Evolutionary conservation across 441 rosid genomes (phyloP), one percentile per base, ranked within the genome.

Genomic region (Codiaeum variegatum): DNA sequence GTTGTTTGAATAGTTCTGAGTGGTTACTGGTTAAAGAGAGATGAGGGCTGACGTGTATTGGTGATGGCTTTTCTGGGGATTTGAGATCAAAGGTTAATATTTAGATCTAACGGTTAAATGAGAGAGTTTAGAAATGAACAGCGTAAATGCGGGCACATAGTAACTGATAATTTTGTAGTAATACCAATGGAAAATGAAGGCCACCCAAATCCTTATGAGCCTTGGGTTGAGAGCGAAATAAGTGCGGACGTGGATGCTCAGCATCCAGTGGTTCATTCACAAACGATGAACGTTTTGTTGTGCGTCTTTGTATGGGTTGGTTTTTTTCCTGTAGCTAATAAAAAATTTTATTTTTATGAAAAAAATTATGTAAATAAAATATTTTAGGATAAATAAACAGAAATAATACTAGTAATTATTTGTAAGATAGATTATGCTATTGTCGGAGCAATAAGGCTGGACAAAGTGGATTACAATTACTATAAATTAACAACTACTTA

Each of bases 1-100:
- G 68, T 24, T 7, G 18, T 23, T 63, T 75, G 76, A 76, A 82
- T 67, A 71, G 83, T 72, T 80, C 62, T 36, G 36, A 23, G 36
- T 8, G 44, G 12, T 59, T 13, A 61, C 5, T 3, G 15, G 28
- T 59, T 1, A 3, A 40, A 38, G 12, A 40, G 66, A 47, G 52
- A 61, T 18, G 63, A 46, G 21, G 5, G 2, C 54, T 63, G 49
- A 21, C 42, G 69, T 65, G 31, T 19, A 19, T 5, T 64, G 0
- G 3, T 0, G 19, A 63, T 6, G 2, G 42, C 12, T 61, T 11
- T 49, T 58, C n/a, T 23, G 15, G 55, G 34, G 47, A 31, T 10
- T 23, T 2, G 28, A 55, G 62, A 36, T 40, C 6, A 1, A 2
- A 52, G 44, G 34, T 62, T 52, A 0, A 36, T 61, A n/a, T 16